These are phyloP conservation scores for Melampsora larici-populina DNA, from an alignment of 1,284 basidiomycete species.

Conservation along the genomic window DNA sequence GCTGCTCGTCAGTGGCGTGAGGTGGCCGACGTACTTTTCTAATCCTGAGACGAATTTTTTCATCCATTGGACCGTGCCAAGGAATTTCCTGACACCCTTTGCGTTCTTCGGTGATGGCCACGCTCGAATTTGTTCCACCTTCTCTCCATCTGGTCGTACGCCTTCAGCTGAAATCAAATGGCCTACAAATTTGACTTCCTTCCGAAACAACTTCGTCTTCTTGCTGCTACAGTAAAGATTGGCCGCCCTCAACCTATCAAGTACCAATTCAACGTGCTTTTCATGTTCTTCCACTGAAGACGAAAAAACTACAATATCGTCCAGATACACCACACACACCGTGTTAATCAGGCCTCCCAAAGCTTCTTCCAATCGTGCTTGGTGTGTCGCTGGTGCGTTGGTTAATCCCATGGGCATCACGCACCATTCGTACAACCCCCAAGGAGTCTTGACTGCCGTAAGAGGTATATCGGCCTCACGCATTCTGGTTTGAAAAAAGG, in stretches of 20 bases:
- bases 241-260: too few species aligned
- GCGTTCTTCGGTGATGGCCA: too few species aligned
- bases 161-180: constrained; percentile 53
- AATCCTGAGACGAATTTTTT: too few species aligned
- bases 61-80: constrained; percentile 47
- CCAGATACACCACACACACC: background rate
- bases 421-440: background rate
- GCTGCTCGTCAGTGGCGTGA: too few species aligned
- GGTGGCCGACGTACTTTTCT: too few species aligned
- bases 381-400: background rate
- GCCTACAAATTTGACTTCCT: constrained; percentile 53
- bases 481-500: background rate
- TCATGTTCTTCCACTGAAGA: constrained; percentile 54
- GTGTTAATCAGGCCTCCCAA: background rate
- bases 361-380: background rate
- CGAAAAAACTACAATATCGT: constrained; percentile 12
- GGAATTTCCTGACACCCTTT: too few species aligned
- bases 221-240: constrained; percentile 13
- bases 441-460: background rate
- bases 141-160: too few species aligned
- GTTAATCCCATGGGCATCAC: too few species aligned
- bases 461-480: background rate
- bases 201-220: constrained; percentile 48
- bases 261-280: background rate
- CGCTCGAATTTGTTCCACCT: too few species aligned